Percentiles rank a stretch among this genome's conserved stretches.
phyloP scores from a whole-genome alignment of 345 rosid genomes.

The Aquilaria malaccensis region DNA sequence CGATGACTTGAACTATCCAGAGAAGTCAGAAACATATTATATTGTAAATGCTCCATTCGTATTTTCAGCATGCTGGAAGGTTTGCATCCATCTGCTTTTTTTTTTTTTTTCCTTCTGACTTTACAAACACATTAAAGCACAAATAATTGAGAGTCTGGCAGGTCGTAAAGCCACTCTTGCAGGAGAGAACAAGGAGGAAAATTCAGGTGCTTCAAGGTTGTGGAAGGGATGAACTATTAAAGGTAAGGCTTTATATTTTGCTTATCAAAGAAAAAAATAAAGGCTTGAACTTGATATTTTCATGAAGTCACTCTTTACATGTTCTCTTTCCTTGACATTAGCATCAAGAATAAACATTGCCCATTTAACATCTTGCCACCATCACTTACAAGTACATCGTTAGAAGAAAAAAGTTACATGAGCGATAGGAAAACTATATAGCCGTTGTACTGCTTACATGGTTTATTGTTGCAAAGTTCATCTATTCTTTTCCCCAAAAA shows the following conservation, averaged over 20 bases:
- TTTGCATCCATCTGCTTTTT: conserved; percentile 21
- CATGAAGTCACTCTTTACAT: background rate
- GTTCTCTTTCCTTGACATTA: too few species aligned
- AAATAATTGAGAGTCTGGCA: conserved; percentile 14
- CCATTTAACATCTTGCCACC: too few species aligned
- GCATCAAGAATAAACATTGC: too few species aligned
- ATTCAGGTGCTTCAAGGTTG: conserved; percentile 79
- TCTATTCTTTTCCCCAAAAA: too few species aligned
- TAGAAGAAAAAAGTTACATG: too few species aligned
- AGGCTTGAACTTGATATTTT: background rate
- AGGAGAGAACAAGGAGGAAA: conserved; percentile 90
- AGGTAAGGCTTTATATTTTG: conserved; percentile 36
- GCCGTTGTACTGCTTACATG: too few species aligned
- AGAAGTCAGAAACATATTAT: conserved; percentile 84
- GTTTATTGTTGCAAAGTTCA: too few species aligned
- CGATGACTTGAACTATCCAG: conserved; percentile 95
- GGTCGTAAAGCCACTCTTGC: conserved; percentile 89
- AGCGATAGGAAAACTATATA: too few species aligned
- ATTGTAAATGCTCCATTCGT: conserved; percentile 84
- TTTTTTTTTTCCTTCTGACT: background rate
- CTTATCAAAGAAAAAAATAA: too few species aligned
- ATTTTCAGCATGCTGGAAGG: conserved; percentile 95
- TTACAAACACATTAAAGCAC: background rate
- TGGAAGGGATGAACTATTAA: conserved; percentile 76
- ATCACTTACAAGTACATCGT: too few species aligned